A percentile compares a stretch with the other conserved stretches of the same genome.
Evolutionary conservation across 352 stramenopile genomes (phyloP).

Genomic region (Nothophytophthora sp.): DNA sequence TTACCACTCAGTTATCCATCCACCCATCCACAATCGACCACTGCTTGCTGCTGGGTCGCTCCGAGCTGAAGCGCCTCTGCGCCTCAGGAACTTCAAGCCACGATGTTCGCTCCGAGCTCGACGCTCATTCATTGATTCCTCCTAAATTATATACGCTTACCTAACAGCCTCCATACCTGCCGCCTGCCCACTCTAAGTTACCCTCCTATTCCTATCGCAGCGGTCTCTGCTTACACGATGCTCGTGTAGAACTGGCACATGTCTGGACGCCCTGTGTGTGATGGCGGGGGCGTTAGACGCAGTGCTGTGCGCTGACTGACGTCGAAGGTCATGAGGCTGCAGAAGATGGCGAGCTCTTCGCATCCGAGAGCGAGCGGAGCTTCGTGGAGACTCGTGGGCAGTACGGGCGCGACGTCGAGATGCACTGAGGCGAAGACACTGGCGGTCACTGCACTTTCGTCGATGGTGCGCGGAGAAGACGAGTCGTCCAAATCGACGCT

Average conservation of each 20-base stretch:
- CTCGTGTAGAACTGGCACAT: conserved; percentile 35
- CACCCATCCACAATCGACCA: no score
- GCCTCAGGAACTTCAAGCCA: no score
- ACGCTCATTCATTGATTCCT: background rate
- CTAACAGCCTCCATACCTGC: background rate
- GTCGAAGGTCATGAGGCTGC: conserved; percentile 78
- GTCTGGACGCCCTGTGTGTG: conserved; percentile 2
- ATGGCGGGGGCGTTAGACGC: conserved; percentile 8
- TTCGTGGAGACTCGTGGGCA: conserved; percentile 67
- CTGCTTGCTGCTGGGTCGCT: no score
- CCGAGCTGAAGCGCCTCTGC: no score
- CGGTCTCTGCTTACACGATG: conserved; percentile 30
- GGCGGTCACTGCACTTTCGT: conserved; percentile 31
- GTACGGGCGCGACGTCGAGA: conserved; percentile 17
- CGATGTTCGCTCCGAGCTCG: background rate
- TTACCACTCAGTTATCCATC: no score
- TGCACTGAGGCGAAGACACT: conserved; percentile 18
- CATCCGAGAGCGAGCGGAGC: conserved; percentile 52
- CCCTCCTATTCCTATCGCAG: conserved; percentile 3
- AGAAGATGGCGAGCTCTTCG: conserved; percentile 81
- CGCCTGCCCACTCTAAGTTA: conserved; percentile 2
- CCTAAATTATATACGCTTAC: background rate
- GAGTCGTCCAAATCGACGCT: conserved; percentile 22
- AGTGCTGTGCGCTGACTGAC: conserved; percentile 22
- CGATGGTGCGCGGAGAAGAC: conserved; percentile 61